phyloP scores from a whole-genome alignment of 768 basidiomycete species.

The Strobilomyces dryophilus region DNA sequence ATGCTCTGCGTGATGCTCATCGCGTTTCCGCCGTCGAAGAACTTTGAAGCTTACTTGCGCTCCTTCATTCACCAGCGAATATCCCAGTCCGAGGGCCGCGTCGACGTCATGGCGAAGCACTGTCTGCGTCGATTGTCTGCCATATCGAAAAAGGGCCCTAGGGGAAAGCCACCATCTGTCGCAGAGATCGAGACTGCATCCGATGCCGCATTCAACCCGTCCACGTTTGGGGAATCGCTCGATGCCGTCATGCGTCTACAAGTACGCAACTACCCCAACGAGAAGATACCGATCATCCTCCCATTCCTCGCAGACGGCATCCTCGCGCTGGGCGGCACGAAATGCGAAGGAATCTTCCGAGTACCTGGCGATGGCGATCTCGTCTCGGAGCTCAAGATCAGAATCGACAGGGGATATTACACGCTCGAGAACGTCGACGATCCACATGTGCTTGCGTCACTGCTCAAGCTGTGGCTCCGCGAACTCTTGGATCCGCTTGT shows the following conservation, averaged over 20 bases:
- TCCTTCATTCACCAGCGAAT: constrained; percentile 75
- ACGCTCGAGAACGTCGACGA: constrained; percentile 87
- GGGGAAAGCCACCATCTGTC: constrained; percentile 76
- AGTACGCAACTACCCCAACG: constrained; percentile 78
- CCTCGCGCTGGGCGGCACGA: constrained; percentile 79
- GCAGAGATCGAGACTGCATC: constrained; percentile 92
- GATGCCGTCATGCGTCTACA: constrained; percentile 82
- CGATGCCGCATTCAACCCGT: constrained; percentile 94
- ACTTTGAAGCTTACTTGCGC: constrained; percentile 81
- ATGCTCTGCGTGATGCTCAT: constrained; percentile 85
- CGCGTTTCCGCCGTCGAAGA: constrained; percentile 90
- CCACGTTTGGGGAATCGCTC: constrained; percentile 88
- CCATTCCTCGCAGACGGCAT: constrained; percentile 93
- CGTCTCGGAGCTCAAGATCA: constrained; percentile 82
- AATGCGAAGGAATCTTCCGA: constrained; percentile 88
- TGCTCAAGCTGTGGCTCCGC: constrained; percentile 91
- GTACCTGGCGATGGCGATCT: constrained; percentile 88
- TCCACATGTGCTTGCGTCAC: constrained; percentile 83
- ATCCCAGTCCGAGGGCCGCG: constrained; percentile 63
- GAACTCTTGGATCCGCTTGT: constrained; percentile 91
- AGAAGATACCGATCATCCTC: constrained; percentile 87
- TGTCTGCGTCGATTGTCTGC: constrained; percentile 73
- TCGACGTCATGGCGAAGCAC: constrained; percentile 89
- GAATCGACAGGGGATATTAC: constrained; percentile 90
- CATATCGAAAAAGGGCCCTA: constrained; percentile 79